phyloP scores from a whole-genome alignment of 2,329 filamentous ascomycete genomes.

The Alternaria incomplexa region DNA sequence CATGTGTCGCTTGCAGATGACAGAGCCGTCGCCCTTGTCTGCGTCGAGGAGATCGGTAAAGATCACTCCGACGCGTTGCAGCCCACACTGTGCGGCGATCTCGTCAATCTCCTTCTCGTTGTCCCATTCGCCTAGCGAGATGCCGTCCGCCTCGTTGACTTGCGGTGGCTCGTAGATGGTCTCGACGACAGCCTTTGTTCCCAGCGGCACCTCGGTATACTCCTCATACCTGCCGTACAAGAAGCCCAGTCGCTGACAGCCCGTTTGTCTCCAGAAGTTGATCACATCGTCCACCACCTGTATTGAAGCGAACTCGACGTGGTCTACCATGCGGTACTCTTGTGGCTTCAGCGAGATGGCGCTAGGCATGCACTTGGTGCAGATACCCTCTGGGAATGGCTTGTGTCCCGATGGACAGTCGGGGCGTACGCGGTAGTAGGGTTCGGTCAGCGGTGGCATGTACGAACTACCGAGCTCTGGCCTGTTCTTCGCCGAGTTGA shows the following conservation, averaged over 20 bases:
- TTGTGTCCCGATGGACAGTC: constrained; percentile 94
- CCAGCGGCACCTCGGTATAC: constrained; percentile 90
- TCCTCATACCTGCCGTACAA: constrained; percentile 90
- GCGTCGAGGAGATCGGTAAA: constrained; percentile 91
- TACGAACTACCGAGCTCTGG: constrained; percentile 92
- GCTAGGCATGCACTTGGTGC: constrained; percentile 96
- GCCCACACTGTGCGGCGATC: constrained; percentile 79
- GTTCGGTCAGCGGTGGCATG: constrained; percentile 92
- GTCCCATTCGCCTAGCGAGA: constrained; percentile 83
- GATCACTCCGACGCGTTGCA: constrained; percentile 89
- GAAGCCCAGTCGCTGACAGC: constrained; percentile 83
- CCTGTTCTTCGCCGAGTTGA: constrained; percentile 96
- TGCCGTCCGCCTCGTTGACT: constrained; percentile 83
- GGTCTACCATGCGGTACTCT: constrained; percentile 94
- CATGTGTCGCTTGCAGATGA: constrained; percentile 92
- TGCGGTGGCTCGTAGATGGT: constrained; percentile 97
- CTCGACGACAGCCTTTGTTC: constrained; percentile 93
- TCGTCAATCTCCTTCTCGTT: constrained; percentile 83
- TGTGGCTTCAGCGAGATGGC: constrained; percentile 95
- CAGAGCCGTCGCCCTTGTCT: constrained; percentile 79
- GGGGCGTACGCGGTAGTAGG: constrained; percentile 85
- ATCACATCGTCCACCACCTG: constrained; percentile 87
- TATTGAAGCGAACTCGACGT: constrained; percentile 92
- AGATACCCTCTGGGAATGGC: constrained; percentile 94
- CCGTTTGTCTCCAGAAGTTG: constrained; percentile 88